Conservation (phyloP, 2,329 filamentous ascomycete species). For the Cercospora sojina region DNA sequence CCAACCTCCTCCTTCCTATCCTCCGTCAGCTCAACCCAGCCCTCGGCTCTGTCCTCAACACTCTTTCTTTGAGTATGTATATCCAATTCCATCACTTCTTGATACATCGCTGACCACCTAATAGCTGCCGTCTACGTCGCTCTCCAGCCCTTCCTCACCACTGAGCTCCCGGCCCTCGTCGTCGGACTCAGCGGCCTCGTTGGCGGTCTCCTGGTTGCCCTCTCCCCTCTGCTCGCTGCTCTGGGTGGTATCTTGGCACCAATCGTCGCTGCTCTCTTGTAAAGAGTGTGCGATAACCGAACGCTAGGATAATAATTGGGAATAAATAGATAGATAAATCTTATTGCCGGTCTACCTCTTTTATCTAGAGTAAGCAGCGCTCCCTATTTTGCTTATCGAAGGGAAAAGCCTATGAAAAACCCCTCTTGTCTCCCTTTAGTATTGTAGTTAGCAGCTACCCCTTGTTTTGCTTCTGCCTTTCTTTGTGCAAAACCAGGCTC, state of each 20-base stretch:
- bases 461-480: too few relatives aligned
- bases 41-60: conserved; percentile 14
- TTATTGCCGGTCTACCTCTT: too few relatives aligned
- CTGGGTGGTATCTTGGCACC: conserved; percentile 16
- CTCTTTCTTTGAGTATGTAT: conserved; percentile 8
- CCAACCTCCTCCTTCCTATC: conserved; percentile 11
- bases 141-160: conserved; percentile 17
- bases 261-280: conserved; percentile 8
- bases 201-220: conserved; percentile 8
- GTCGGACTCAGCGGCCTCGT: conserved; percentile 8
- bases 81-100: neutral
- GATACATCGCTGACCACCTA: neutral
- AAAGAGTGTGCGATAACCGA: neutral
- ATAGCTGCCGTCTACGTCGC: conserved; percentile 8
- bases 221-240: conserved; percentile 12
- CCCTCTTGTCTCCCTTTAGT: too few relatives aligned
- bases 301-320: neutral
- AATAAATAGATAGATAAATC: too few relatives aligned
- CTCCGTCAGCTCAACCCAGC: conserved; percentile 17
- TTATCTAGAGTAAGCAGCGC: too few relatives aligned
- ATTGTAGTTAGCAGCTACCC: too few relatives aligned
- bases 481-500: too few relatives aligned
- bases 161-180: conserved; percentile 14
- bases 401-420: too few relatives aligned
- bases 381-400: too few relatives aligned